A percentile compares a stretch with the other conserved stretches of the same genome.
phyloP scores from a whole-genome alignment of 2,329 filamentous ascomycete species.

The Ascochyta lentis region DNA sequence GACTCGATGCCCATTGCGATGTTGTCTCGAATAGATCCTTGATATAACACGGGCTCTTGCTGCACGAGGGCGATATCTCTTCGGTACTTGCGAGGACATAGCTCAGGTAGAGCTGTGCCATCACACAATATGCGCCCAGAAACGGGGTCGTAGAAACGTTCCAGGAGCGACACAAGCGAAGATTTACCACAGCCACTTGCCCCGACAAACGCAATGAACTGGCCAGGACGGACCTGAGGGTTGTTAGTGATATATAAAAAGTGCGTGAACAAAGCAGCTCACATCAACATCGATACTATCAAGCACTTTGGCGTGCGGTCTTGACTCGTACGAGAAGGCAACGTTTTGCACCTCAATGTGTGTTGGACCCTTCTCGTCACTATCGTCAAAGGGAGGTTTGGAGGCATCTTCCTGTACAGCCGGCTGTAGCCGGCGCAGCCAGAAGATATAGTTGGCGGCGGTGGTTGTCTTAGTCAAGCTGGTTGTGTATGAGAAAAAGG shows the following conservation, averaged over 20 bases:
- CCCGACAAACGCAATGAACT: constrained; percentile 88
- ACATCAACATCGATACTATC: constrained; percentile 76
- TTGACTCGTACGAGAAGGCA: constrained; percentile 81
- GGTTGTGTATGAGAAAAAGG: constrained; percentile 90
- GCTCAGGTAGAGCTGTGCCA: constrained; percentile 74
- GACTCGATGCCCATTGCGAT: too few species aligned
- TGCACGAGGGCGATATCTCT: constrained; percentile 84
- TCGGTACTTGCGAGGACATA: constrained; percentile 84
- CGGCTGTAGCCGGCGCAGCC: constrained; percentile 49
- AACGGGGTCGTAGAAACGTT: constrained; percentile 92
- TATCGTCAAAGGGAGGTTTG: constrained; percentile 42
- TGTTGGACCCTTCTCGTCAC: constrained; percentile 40
- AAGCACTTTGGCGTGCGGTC: constrained; percentile 78
- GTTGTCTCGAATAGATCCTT: constrained; percentile 85
- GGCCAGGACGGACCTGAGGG: constrained; percentile 54
- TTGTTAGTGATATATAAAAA: not conserved
- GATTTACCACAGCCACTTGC: constrained; percentile 93
- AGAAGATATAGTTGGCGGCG: constrained; percentile 67
- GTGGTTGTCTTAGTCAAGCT: constrained; percentile 97
- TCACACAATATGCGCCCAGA: constrained; percentile 82
- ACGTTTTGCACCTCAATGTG: constrained; percentile 63
- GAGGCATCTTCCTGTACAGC: constrained; percentile 48
- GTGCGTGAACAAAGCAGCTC: not conserved
- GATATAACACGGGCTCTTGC: constrained; percentile 93
- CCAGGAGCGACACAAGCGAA: constrained; percentile 87